Conservation (phyloP, 2,329 filamentous ascomycete genomes). For the Xylaria sp. region DNA sequence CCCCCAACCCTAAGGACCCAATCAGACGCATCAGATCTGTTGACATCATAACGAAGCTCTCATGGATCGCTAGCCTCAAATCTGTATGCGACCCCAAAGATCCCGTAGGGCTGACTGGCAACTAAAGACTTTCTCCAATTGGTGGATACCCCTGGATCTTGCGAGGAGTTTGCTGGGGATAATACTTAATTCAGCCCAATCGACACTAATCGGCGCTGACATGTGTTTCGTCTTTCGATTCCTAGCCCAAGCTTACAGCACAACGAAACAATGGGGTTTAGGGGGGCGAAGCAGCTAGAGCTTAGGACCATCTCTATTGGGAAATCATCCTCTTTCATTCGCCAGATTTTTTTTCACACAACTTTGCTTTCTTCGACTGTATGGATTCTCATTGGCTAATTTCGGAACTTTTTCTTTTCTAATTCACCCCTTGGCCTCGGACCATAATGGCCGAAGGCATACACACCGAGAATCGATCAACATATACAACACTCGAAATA, state of each 20-base stretch:
- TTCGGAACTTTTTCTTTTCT: not conserved
- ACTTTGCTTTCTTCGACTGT: not conserved
- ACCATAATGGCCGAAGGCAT: not conserved
- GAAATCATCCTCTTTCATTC: not conserved
- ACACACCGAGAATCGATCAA: not conserved
- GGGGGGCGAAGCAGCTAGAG: not conserved
- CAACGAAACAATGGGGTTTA: not conserved
- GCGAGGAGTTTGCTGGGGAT: slow-evolving; percentile 4
- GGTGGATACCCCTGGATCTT: slow-evolving; percentile 18
- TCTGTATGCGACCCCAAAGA: slow-evolving; percentile 7
- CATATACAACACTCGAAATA: not conserved
- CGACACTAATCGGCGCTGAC: not conserved
- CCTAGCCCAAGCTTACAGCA: not conserved
- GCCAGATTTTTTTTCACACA: not conserved
- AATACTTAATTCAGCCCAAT: slow-evolving; percentile 5
- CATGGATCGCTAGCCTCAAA: not conserved
- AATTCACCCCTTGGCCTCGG: not conserved
- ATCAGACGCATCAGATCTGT: slow-evolving; percentile 6
- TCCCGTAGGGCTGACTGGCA: slow-evolving; percentile 25
- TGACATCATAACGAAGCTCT: slow-evolving; percentile 16
- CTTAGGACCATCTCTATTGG: not conserved
- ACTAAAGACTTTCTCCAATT: slow-evolving; percentile 14
- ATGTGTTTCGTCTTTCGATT: not conserved
- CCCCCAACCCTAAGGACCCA: not conserved
- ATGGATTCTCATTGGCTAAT: slow-evolving; percentile 11